A percentile compares a stretch with the other conserved stretches of the same genome.
These are phyloP conservation scores for Schrenkiella parvula DNA, from an alignment of 345 rosid genomes.

Conservation along the genomic window DNA sequence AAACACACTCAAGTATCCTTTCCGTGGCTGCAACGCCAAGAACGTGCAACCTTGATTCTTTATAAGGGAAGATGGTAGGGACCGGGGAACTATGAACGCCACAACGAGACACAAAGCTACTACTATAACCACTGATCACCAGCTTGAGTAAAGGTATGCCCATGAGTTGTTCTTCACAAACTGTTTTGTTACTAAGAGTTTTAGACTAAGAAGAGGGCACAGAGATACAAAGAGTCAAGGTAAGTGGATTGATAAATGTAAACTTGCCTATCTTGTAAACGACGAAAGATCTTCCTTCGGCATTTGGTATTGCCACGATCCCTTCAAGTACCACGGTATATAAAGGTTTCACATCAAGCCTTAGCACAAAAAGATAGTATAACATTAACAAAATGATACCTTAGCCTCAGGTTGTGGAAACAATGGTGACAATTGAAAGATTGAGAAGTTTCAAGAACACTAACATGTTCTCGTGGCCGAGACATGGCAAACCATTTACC, in stretches of 20 bases:
- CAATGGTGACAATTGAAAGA: not conserved
- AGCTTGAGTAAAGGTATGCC: slow-evolving; percentile 63
- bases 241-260: not conserved
- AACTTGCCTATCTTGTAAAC: slow-evolving; percentile 54
- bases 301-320: slow-evolving; percentile 49
- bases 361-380: not conserved
- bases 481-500: slow-evolving; percentile 7
- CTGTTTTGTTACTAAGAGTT: slow-evolving; percentile 31
- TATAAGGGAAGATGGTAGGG: slow-evolving; percentile 40
- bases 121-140: slow-evolving; percentile 55
- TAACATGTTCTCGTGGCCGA: slow-evolving; percentile 31
- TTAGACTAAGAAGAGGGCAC: not conserved
- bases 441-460: slow-evolving; percentile 15
- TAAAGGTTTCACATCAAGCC: slow-evolving; percentile 36
- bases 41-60: not conserved
- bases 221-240: not conserved
- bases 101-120: slow-evolving; percentile 46
- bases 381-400: not conserved
- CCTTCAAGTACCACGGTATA: slow-evolving; percentile 64
- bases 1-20: not conserved
- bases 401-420: not conserved
- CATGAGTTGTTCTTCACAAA: slow-evolving; percentile 58
- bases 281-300: slow-evolving; percentile 45
- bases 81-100: slow-evolving; percentile 46
- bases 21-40: not conserved